phyloP scores from a whole-genome alignment of 2,329 filamentous ascomycete genomes.

The Fusarium paranaense region DNA sequence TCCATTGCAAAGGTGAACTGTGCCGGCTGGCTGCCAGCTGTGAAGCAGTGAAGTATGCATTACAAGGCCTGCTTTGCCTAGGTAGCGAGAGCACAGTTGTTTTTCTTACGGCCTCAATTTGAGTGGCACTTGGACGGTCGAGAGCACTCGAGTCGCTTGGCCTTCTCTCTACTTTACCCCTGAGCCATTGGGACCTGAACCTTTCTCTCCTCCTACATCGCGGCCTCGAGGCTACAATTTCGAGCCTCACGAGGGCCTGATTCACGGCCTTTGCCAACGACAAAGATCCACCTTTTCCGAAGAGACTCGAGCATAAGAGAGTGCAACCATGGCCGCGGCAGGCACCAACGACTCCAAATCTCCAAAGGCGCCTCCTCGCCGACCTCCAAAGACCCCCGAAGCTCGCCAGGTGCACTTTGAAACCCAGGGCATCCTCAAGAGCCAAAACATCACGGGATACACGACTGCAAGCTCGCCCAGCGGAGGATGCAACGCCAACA shows the following conservation, averaged over 20 bases:
- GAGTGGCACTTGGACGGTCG: not conserved
- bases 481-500: constrained; percentile 38
- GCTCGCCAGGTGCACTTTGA: constrained; percentile 50
- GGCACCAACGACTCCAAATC: constrained; percentile 43
- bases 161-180: not conserved
- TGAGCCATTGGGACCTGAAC: not conserved
- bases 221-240: not conserved
- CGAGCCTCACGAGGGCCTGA: constrained; percentile 11
- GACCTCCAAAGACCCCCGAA: constrained; percentile 40
- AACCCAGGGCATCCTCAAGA: constrained; percentile 8
- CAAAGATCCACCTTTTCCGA: not conserved
- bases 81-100: not conserved
- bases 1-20: not conserved
- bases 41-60: not conserved
- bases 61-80: not conserved
- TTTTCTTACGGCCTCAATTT: not conserved
- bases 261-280: constrained; percentile 10
- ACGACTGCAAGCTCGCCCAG: constrained; percentile 41
- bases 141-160: not conserved
- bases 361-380: constrained; percentile 45
- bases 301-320: not conserved
- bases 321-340: constrained; percentile 44
- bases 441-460: constrained; percentile 17
- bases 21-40: constrained; percentile 16
- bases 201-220: constrained; percentile 1